Evolutionary conservation across 768 basidiomycete genomes (phyloP).

Genomic region (Auricularia heimuer): DNA sequence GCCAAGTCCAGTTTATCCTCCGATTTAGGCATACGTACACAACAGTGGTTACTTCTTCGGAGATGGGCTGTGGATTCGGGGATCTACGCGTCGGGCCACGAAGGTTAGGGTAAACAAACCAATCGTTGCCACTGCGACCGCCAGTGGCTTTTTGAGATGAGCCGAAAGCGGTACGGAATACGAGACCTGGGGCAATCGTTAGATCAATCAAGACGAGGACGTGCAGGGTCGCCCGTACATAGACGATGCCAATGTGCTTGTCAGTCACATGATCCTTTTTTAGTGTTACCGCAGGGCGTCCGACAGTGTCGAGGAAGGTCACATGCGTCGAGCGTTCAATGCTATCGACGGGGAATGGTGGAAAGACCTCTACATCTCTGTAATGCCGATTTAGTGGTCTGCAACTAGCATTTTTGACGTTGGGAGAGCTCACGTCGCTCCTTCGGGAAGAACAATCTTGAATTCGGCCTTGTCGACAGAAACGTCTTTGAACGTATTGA

Average conservation of each 20-base stretch:
- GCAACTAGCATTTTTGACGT: constrained; percentile 2
- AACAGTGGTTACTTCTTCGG: constrained; percentile 2
- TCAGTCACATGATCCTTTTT: constrained; percentile 66
- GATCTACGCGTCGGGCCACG: constrained; percentile 41
- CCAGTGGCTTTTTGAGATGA: constrained; percentile 80
- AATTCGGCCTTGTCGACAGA: constrained; percentile 75
- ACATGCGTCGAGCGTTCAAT: constrained; percentile 56
- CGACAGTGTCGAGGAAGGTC: constrained; percentile 87
- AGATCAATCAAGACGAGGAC: constrained; percentile 1
- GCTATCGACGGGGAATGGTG: constrained; percentile 68
- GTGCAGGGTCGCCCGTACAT: constrained; percentile 43
- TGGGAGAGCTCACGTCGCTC: constrained; percentile 66
- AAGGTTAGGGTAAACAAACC: constrained; percentile 47
- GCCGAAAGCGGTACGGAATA: constrained; percentile 75
- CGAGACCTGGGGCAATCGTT: constrained; percentile 48
- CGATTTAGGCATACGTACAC: background rate
- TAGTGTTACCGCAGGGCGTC: constrained; percentile 71
- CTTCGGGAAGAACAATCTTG: constrained; percentile 81
- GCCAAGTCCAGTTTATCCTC: background rate
- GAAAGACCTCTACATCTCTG: constrained; percentile 67
- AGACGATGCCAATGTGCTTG: constrained; percentile 69
- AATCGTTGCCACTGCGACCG: constrained; percentile 63
- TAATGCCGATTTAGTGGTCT: constrained; percentile 8
- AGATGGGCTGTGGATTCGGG: constrained; percentile 31
- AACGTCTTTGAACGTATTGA: constrained; percentile 71